These are phyloP conservation scores for Fusarium duplospermum DNA, from an alignment of 2,329 filamentous ascomycete species.

Conservation along the genomic window DNA sequence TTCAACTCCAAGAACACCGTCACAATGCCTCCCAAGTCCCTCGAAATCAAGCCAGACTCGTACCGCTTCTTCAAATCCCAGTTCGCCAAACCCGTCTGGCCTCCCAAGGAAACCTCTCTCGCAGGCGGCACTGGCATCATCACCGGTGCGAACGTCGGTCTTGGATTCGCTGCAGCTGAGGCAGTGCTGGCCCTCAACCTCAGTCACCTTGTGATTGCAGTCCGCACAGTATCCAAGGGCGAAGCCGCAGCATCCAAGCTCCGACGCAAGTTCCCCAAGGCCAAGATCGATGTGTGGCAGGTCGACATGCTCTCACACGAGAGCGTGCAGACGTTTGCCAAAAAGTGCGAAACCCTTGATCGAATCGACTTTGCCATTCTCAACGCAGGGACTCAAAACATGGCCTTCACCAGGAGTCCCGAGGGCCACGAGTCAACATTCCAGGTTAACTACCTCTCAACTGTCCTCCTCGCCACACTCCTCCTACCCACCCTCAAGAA, in stretches of 20 bases:
- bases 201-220: conserved; percentile 59
- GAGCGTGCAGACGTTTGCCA: conserved; percentile 57
- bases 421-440: conserved; percentile 55
- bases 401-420: conserved; percentile 36
- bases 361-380: conserved; percentile 59
- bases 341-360: conserved; percentile 48
- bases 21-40: conserved; percentile 41
- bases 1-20: too few relatives aligned
- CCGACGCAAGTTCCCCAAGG: conserved; percentile 36
- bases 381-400: conserved; percentile 55
- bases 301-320: conserved; percentile 62
- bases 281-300: conserved; percentile 59
- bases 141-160: conserved; percentile 61
- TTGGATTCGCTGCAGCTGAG: conserved; percentile 58
- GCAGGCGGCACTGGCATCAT: conserved; percentile 57
- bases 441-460: conserved; percentile 56
- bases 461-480: conserved; percentile 47
- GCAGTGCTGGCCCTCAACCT: conserved; percentile 55
- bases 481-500: conserved; percentile 49
- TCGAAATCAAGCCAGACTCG: conserved; percentile 23
- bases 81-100: conserved; percentile 38
- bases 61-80: conserved; percentile 45
- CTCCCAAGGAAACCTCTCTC: conserved; percentile 41
- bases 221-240: conserved; percentile 57
- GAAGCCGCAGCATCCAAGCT: conserved; percentile 49